Percentiles rank a stretch among this genome's conserved stretches.
Evolutionary conservation across 2,329 filamentous ascomycete species (phyloP).

Genomic region (Daldinia sp.): DNA sequence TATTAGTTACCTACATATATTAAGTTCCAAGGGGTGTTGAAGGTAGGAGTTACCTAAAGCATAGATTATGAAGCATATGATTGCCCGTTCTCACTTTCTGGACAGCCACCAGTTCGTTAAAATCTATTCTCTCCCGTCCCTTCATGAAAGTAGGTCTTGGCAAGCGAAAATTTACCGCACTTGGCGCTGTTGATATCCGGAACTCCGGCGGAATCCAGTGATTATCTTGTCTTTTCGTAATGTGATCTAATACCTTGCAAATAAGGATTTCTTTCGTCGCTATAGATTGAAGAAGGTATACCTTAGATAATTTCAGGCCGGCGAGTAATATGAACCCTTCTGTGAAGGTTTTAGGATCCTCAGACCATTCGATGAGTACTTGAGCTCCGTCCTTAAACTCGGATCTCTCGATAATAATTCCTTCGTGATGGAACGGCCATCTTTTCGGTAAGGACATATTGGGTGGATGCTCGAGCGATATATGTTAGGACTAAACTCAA

Average conservation of each 20-base stretch:
- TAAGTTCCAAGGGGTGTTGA: neutral
- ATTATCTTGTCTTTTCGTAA: fast-evolving
- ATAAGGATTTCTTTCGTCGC: neutral
- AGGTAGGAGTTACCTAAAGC: neutral
- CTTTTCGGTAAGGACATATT: too few species aligned
- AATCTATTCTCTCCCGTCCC: neutral
- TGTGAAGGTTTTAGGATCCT: neutral
- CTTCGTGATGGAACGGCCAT: too few species aligned
- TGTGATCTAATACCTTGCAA: neutral
- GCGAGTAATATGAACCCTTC: neutral
- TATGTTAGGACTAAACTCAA: too few species aligned
- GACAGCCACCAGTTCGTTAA: neutral
- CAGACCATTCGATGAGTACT: neutral
- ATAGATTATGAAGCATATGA: neutral
- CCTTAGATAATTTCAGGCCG: neutral
- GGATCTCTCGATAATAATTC: too few species aligned
- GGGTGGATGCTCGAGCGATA: too few species aligned
- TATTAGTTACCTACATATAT: neutral
- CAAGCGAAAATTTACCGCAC: neutral
- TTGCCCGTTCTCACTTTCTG: neutral
- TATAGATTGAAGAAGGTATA: neutral
- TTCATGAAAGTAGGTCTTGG: neutral
- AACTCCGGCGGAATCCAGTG: neutral
- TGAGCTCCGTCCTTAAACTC: too few species aligned
- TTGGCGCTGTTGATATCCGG: neutral